These are phyloP conservation scores for Rosa hybrid DNA, from an alignment of 331 rosid genomes.

Conservation along the genomic window DNA sequence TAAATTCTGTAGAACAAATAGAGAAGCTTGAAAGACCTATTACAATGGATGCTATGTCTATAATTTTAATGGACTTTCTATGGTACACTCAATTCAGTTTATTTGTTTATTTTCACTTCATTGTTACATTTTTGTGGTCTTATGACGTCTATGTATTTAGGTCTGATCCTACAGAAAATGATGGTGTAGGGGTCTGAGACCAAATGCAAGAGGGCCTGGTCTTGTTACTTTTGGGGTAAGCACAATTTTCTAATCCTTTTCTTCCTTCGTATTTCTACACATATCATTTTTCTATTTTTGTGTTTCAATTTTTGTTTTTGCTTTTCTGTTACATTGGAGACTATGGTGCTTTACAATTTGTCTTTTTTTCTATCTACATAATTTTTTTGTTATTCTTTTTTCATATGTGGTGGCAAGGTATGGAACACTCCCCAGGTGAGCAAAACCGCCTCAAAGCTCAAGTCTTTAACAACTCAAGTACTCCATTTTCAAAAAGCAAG, in stretches of 20 bases:
- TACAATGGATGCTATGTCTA: slow-evolving; percentile 99
- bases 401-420: too few species aligned
- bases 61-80: slow-evolving; percentile 90
- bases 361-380: too few species aligned
- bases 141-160: slow-evolving; percentile 45
- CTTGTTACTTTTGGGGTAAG: slow-evolving; percentile 98
- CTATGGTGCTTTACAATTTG: too few species aligned
- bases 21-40: slow-evolving; percentile 98
- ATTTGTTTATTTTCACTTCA: slow-evolving; percentile 11
- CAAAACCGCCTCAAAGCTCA: too few species aligned
- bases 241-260: slow-evolving; percentile 9
- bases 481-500: too few species aligned
- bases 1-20: slow-evolving; percentile 87
- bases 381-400: too few species aligned
- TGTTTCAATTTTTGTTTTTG: too few species aligned
- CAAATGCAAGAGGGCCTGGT: slow-evolving; percentile 99
- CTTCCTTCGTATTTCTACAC: background rate
- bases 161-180: slow-evolving; percentile 99
- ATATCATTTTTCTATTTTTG: background rate
- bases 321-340: too few species aligned
- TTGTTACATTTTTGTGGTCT: slow-evolving; percentile 22
- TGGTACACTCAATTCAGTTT: slow-evolving; percentile 55
- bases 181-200: slow-evolving; percentile 98
- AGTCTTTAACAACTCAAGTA: too few species aligned
- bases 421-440: too few species aligned